Conservation (phyloP, 2,329 filamentous ascomycete genomes). For the Alternaria gansuensis region DNA sequence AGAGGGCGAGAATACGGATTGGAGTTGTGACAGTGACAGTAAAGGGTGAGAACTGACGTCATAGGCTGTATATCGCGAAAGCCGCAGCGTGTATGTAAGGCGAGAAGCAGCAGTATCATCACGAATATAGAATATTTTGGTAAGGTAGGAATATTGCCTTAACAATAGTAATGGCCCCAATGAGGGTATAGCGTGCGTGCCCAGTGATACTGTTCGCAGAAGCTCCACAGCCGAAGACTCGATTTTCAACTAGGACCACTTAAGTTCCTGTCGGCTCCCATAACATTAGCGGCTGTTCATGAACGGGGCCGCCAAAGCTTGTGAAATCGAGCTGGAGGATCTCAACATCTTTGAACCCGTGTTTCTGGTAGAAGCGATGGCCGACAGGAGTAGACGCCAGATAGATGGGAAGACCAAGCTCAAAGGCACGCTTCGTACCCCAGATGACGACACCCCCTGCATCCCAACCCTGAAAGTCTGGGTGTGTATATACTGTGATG, state of each 20-base stretch:
- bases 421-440: constrained; percentile 36
- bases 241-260: not conserved
- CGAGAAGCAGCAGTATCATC: too few relatives aligned
- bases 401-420: constrained; percentile 36
- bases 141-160: too few relatives aligned
- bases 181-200: too few relatives aligned
- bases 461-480: constrained; percentile 35
- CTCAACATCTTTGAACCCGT: constrained; percentile 38
- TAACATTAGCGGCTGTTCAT: constrained; percentile 40
- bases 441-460: constrained; percentile 36
- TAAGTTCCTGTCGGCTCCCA: not conserved
- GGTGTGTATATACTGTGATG: constrained; percentile 30
- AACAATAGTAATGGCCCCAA: too few relatives aligned
- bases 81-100: too few relatives aligned
- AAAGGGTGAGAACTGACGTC: not conserved
- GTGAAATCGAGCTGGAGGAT: constrained; percentile 30
- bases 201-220: not conserved
- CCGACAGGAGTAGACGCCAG: constrained; percentile 37
- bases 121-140: too few relatives aligned
- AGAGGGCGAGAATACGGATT: not conserved
- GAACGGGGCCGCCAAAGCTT: constrained; percentile 24
- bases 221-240: not conserved
- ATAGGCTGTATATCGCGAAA: too few relatives aligned
- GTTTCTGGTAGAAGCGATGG: constrained; percentile 37
- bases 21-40: not conserved